Evolutionary conservation across 495 filamentous ascomycete genomes (phyloP), one percentile per base, ranked within the genome.

Genomic region (Neurospora tetraspora): DNA sequence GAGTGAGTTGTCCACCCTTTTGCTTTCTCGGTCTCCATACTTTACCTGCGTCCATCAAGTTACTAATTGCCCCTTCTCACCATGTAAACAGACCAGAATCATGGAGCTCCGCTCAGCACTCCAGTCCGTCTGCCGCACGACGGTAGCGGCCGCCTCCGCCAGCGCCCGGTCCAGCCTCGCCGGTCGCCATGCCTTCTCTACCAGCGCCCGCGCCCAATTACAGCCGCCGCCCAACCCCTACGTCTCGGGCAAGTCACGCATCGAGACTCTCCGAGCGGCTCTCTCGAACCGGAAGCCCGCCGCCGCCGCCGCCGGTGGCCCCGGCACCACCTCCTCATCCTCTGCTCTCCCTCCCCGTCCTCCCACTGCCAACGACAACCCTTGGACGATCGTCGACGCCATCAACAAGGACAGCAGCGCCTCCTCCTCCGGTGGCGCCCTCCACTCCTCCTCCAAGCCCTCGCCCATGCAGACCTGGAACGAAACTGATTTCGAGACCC

Each of bases 31-130:
- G 12, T 61, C n/a, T 0, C 47, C 10, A 3, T 59, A 27, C 20
- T 14, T 53, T 7, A 14, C 39, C 20, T 31, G 5, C 4, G 18
- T 23, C 6, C 6, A 14, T 34, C 45, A 36, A 47, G 36, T 71
- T 1, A 9, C 71, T 59, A 71, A 74, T 27, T 23, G 23, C 2
- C 7, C 4, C 20, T 3, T 9, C 37, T 4, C n/a, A 18, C 39
- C 27, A 23, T 70, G 47, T 61, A 31, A 61, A 61, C 47, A 61
- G 47, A 2, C 47, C 77, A 73, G 59, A 47, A 74, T 71, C 75
- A 81, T 80, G 78, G 77, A 76, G 70, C 53, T 77, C 74, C 77
- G 77, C 40, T 78, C 72, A 39, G 72, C 73, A 70, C 69, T 78
- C 68, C 70, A 71, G 18, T 75, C 74, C 47, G 73, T 79, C 70